Base-by-base conservation (phyloP, 2,329 filamentous ascomycete genomes). In the Biscogniauxia marginata region DNA sequence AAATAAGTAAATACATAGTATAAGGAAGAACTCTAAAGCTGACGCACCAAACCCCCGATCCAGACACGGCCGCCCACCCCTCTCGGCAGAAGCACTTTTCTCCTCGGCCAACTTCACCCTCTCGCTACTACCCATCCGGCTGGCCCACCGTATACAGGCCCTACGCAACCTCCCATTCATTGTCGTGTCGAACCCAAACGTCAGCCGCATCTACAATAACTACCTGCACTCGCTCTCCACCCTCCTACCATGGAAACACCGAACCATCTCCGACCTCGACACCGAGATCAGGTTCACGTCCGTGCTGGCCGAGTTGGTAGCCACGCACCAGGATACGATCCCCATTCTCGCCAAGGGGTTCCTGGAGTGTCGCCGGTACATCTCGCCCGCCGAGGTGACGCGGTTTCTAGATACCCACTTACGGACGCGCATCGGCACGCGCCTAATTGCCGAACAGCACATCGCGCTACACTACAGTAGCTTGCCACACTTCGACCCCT, bases 101-200 rank as follows among this genome's bases (percentile, higher is more conserved):
- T 86, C 88, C 39, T 97, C 93, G 1, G 95, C 95, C 60, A 96
- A 97, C 77, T 98, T 98, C 77, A 96, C 95, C 11, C 88, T 98
- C 63, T 90, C 88, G 23, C 89, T 97, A 52, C 86, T 98, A 8
- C 95, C 95, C 13, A 90, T 95, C 50, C 91, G 95, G 39, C 86
- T 99, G 22, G 95, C 95, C 22, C 91, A 96, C 71, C 91, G 95
- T 55, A 96, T 99, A 62, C 90, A 96, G 72, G 91, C 92, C 46
- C 80, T 99, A 18, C 88, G 93, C 61, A 96, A 96, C 71, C 84
- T 99, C 7, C 95, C 95, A 0, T 99, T 93, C 74, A 98, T 99
- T 62, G 93, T 99, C 54, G 95, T 99, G 22, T 93, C 93, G n/a
- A 98, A 99, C 71, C 91, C 92, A 1, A 91, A 97, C 71, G 92